phyloP scores from a whole-genome alignment of 768 basidiomycete species.

The Rhodotorula sphaerocarpa region DNA sequence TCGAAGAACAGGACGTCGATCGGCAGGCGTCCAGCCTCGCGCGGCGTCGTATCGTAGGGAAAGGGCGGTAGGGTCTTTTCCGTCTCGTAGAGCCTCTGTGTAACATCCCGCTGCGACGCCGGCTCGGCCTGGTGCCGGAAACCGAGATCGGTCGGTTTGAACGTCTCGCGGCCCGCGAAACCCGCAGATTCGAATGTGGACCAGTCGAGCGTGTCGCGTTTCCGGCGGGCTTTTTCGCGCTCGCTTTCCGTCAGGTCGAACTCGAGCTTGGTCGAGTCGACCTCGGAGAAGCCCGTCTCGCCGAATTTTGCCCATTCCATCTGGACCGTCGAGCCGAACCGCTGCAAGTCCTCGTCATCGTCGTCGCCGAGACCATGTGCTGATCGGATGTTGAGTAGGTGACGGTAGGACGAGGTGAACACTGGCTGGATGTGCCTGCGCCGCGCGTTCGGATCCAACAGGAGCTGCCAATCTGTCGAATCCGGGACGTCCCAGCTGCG shows the following conservation, averaged over 20 bases:
- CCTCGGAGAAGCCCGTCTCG: conserved; percentile 52
- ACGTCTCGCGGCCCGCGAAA: conserved; percentile 37
- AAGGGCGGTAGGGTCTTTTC: conserved; percentile 60
- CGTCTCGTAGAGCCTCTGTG: conserved; percentile 15
- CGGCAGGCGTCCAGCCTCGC: conserved; percentile 48
- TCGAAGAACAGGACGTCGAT: conserved; percentile 85
- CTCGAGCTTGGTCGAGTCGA: conserved; percentile 63
- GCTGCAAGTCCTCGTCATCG: conserved; percentile 32
- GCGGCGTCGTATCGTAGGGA: conserved; percentile 85
- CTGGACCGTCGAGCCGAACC: conserved; percentile 30
- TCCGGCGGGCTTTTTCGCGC: conserved; percentile 51
- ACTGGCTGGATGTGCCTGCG: conserved; percentile 5
- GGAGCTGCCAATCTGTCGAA: conserved; percentile 32
- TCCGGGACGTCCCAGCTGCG: conserved; percentile 49
- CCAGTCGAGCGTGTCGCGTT: conserved; percentile 38
- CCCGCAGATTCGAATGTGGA: conserved; percentile 32
- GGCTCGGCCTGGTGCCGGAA: conserved; percentile 55
- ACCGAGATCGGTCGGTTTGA: conserved; percentile 49
- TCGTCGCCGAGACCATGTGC: conserved; percentile 27
- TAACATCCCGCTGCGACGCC: neutral
- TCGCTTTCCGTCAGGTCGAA: conserved; percentile 91
- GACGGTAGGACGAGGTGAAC: conserved; percentile 35
- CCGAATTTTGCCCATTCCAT: conserved; percentile 73
- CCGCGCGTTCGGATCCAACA: conserved; percentile 10
- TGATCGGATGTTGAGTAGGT: conserved; percentile 39